A percentile compares a stretch with the other conserved stretches of the same genome.
These are phyloP conservation scores for Yamadazyma songkhlaensis DNA, from an alignment of 1,139 yeast species.

Conservation along the genomic window DNA sequence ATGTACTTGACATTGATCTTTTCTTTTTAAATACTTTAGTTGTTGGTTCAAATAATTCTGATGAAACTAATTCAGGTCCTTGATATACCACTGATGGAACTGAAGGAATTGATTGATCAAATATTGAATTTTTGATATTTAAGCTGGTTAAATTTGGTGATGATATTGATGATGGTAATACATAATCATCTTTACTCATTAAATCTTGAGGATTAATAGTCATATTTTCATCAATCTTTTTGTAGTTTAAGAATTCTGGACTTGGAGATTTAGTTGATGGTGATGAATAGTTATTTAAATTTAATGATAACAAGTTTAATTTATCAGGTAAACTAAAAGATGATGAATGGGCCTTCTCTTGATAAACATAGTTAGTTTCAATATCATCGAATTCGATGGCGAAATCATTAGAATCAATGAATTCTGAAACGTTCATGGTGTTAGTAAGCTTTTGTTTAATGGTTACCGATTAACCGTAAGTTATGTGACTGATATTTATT, in stretches of 20 bases:
- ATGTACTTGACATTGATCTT: constrained; percentile 3
- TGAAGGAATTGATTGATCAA: not conserved
- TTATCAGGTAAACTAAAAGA: constrained; percentile 23
- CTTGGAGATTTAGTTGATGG: constrained; percentile 7
- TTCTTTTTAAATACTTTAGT: constrained; percentile 1
- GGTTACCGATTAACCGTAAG: too few relatives aligned
- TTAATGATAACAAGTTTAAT: constrained; percentile 26
- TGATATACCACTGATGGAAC: not conserved
- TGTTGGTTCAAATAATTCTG: too few relatives aligned
- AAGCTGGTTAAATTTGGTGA: constrained; percentile 11
- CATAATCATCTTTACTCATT: constrained; percentile 10
- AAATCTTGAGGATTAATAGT: constrained; percentile 37
- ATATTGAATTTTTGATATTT: not conserved
- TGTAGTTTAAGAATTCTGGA: constrained; percentile 12
- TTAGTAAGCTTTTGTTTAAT: too few relatives aligned
- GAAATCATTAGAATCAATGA: constrained; percentile 1
- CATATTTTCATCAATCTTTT: constrained; percentile 17
- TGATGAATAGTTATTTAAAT: constrained; percentile 7
- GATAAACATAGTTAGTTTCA: constrained; percentile 2
- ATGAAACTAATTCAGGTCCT: too few relatives aligned
- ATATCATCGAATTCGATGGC: constrained; percentile 2
- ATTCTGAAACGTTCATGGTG: not conserved
- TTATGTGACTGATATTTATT: not conserved
- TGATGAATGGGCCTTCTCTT: constrained; percentile 8
- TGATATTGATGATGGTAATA: constrained; percentile 15